These are phyloP conservation scores for Pythium coloratum DNA, from an alignment of 352 stramenopile species.

Conservation along the genomic window DNA sequence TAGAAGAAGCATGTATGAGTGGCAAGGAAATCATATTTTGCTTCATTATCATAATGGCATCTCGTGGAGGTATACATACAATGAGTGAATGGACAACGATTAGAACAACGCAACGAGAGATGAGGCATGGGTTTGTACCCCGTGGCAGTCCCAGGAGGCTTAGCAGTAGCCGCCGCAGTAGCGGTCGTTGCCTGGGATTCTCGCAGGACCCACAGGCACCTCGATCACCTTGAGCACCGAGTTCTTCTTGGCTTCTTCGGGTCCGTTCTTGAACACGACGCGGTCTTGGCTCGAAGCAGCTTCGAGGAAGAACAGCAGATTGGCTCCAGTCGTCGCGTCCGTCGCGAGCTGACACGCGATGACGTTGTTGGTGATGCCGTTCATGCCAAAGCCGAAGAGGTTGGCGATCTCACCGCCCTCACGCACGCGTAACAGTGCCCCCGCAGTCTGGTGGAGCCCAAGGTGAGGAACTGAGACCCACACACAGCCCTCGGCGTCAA, in stretches of 20 bases:
- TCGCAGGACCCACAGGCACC: slow-evolving; percentile 50
- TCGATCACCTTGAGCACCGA: slow-evolving; percentile 46
- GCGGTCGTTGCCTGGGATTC: slow-evolving; percentile 29
- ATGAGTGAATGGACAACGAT: too few species aligned
- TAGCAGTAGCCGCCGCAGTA: slow-evolving; percentile 74
- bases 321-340: slow-evolving; percentile 39
- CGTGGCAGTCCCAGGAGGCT: background rate
- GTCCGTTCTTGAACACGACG: slow-evolving; percentile 38
- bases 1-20: too few species aligned
- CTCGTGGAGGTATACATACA: too few species aligned
- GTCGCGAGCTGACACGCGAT: slow-evolving; percentile 67
- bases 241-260: slow-evolving; percentile 38
- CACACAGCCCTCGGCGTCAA: slow-evolving; percentile 68
- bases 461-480: slow-evolving; percentile 59
- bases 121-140: too few species aligned
- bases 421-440: slow-evolving; percentile 49
- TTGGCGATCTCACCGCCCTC: slow-evolving; percentile 57
- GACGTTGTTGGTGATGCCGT: slow-evolving; percentile 50
- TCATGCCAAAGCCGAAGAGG: slow-evolving; percentile 56
- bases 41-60: too few species aligned
- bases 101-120: too few species aligned
- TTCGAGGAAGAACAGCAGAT: slow-evolving; percentile 67
- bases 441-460: slow-evolving; percentile 45
- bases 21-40: too few species aligned
- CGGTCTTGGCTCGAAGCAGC: slow-evolving; percentile 39